Conservation (phyloP, 371 early-diverging fungal genomes). For the Mortierella sp. region DNA sequence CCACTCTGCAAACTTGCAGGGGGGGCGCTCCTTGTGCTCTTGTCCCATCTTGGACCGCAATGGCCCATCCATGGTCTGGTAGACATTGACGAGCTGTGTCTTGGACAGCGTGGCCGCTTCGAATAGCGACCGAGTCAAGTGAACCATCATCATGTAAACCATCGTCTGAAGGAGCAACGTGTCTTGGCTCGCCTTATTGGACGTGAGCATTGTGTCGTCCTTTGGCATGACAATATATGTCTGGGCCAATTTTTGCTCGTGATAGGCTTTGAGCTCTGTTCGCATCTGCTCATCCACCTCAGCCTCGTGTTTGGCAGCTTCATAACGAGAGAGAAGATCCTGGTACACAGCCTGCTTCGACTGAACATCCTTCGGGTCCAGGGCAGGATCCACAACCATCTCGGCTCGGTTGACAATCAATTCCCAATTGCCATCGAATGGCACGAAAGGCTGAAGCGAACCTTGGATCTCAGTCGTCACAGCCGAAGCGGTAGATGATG, state of each 20-base stretch:
- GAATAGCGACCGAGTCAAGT: constrained; percentile 35
- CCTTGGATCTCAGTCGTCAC: constrained; percentile 4
- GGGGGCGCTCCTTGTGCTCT: constrained; percentile 16
- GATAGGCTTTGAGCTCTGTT: constrained; percentile 30
- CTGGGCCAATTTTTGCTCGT: constrained; percentile 34
- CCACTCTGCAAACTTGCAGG: constrained; percentile 37
- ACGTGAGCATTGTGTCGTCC: constrained; percentile 6
- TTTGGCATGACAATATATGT: constrained; percentile 41
- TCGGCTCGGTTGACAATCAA: constrained; percentile 50
- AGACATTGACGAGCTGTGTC: constrained; percentile 31
- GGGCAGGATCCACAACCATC: constrained; percentile 15
- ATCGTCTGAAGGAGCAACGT: constrained; percentile 34
- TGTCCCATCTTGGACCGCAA: constrained; percentile 37
- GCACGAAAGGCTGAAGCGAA: constrained; percentile 39
- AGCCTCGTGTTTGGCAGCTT: constrained; percentile 21
- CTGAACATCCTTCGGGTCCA: constrained; percentile 37
- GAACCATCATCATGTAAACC: constrained; percentile 54
- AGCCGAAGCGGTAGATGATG: background rate
- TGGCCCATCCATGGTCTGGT: constrained; percentile 39
- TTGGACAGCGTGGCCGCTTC: constrained; percentile 47
- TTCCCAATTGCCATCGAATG: constrained; percentile 47
- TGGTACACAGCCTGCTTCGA: constrained; percentile 21
- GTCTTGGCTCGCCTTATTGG: constrained; percentile 20
- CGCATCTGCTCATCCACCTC: constrained; percentile 48
- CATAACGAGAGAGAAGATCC: constrained; percentile 28